Evolutionary conservation across 2,329 filamentous ascomycete genomes (phyloP).

Genomic region (Pseudopithomyces maydicus): DNA sequence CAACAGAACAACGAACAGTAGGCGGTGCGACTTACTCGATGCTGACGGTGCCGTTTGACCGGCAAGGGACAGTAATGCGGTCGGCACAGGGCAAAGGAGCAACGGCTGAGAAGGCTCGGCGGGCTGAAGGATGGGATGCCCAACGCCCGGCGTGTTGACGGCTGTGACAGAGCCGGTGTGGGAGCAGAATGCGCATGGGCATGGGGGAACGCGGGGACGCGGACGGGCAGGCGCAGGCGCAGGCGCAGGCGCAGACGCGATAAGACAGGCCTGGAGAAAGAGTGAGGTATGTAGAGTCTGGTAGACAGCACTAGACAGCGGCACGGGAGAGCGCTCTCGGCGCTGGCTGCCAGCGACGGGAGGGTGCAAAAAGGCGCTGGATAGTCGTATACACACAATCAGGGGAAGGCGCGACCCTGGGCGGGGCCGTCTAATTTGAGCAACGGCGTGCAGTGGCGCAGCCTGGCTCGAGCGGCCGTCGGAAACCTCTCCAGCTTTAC

Average conservation of each 20-base stretch:
- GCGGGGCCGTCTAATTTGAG: slow-evolving; percentile 1
- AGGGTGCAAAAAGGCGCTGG: no score
- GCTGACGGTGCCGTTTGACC: slow-evolving; percentile 50
- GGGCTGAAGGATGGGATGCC: slow-evolving; percentile 8
- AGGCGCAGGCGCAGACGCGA: no score
- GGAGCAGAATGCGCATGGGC: background rate
- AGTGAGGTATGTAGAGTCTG: background rate
- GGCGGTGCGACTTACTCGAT: slow-evolving; percentile 43
- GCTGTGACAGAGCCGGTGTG: slow-evolving; percentile 2
- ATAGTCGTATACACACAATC: background rate
- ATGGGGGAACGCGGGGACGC: background rate
- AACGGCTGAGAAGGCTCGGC: slow-evolving; percentile 26
- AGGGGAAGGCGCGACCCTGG: slow-evolving; percentile 1
- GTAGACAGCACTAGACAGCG: no score
- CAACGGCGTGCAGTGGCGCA: background rate
- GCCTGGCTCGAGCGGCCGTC: background rate
- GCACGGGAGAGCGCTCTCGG: no score
- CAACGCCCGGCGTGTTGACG: slow-evolving; percentile 7
- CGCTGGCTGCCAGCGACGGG: no score
- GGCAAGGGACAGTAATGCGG: slow-evolving; percentile 42
- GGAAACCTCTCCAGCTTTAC: slow-evolving; percentile 1
- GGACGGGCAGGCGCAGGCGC: no score
- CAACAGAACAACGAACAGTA: no score
- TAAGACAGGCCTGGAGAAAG: background rate
- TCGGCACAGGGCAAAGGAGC: slow-evolving; percentile 29